Evolutionary conservation across 2,329 filamentous ascomycete genomes (phyloP).

Genomic region (Talaromyces sp.): DNA sequence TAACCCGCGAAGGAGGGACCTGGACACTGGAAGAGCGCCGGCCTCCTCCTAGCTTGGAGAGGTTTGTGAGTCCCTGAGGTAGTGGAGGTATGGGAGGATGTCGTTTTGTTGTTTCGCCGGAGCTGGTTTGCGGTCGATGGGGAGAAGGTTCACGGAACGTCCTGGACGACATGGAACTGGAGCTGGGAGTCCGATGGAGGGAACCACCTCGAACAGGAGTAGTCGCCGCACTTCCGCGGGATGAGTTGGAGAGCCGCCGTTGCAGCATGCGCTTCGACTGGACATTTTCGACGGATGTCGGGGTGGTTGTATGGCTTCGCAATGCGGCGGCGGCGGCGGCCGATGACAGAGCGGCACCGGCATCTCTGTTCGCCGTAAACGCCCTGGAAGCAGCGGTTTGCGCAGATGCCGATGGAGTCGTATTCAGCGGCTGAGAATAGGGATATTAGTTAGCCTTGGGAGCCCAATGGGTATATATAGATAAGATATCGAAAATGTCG

Average conservation of each 20-base stretch:
- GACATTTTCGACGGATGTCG: conserved; percentile 73
- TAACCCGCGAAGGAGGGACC: conserved; percentile 38
- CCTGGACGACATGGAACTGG: conserved; percentile 79
- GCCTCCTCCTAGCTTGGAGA: conserved; percentile 28
- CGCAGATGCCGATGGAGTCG: conserved; percentile 65
- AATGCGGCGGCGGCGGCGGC: conserved; percentile 84
- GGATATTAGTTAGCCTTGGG: background rate
- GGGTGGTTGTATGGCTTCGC: conserved; percentile 69
- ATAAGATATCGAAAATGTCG: conserved; percentile 3
- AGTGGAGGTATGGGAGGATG: conserved; percentile 71
- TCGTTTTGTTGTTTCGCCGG: conserved; percentile 44
- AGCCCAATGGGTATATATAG: conserved; percentile 10
- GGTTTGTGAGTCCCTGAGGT: conserved; percentile 47
- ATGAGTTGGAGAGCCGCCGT: conserved; percentile 68
- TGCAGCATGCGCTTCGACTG: conserved; percentile 82
- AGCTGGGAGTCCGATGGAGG: conserved; percentile 64
- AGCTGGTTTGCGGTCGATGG: conserved; percentile 39
- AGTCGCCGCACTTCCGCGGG: conserved; percentile 49
- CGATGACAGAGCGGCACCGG: conserved; percentile 67
- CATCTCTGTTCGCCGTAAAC: conserved; percentile 64
- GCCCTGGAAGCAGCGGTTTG: conserved; percentile 77
- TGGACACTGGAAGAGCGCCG: conserved; percentile 50
- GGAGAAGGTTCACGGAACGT: conserved; percentile 79
- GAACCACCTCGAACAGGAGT: conserved; percentile 37
- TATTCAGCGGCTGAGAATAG: conserved; percentile 54